Evolutionary conservation across 345 rosid species (phyloP).

Genomic region (Noccaea bulbosa): DNA sequence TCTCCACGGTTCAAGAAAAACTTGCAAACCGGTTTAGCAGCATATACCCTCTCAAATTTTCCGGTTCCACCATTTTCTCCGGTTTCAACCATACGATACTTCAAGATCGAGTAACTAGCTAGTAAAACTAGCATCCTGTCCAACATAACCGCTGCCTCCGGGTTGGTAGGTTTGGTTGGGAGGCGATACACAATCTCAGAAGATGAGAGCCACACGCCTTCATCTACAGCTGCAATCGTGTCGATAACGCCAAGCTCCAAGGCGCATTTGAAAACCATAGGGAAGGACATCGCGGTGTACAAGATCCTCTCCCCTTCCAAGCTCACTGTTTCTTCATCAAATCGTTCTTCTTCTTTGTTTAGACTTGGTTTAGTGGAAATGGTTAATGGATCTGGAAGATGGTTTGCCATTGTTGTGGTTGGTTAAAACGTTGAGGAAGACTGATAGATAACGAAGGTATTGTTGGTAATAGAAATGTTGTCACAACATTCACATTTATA

Average conservation of each 20-base stretch:
- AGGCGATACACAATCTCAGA: no score
- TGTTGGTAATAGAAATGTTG: no score
- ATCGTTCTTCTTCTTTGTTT: no score
- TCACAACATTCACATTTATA: no score
- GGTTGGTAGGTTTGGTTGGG: constrained; percentile 38
- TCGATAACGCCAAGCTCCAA: constrained; percentile 54
- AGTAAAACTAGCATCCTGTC: constrained; percentile 57
- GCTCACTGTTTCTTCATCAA: constrained; percentile 16
- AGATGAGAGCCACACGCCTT: constrained; percentile 25
- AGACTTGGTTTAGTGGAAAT: no score
- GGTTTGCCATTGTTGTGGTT: no score
- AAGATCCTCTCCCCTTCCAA: constrained; percentile 21
- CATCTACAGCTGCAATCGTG: constrained; percentile 44
- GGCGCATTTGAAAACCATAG: constrained; percentile 54
- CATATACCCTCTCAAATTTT: constrained; percentile 19
- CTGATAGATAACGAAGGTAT: no score
- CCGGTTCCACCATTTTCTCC: constrained; percentile 1
- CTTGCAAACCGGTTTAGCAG: constrained; percentile 34
- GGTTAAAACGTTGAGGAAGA: no score
- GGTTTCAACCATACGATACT: constrained; percentile 39
- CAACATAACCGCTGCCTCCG: constrained; percentile 49
- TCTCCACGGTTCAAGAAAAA: constrained; percentile 31
- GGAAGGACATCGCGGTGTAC: constrained; percentile 28
- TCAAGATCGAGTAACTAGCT: constrained; percentile 49
- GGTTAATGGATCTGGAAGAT: no score